Evolutionary conservation across 129 eudicot genomes (phyloP).

Genomic region (Artemisia argyi): DNA sequence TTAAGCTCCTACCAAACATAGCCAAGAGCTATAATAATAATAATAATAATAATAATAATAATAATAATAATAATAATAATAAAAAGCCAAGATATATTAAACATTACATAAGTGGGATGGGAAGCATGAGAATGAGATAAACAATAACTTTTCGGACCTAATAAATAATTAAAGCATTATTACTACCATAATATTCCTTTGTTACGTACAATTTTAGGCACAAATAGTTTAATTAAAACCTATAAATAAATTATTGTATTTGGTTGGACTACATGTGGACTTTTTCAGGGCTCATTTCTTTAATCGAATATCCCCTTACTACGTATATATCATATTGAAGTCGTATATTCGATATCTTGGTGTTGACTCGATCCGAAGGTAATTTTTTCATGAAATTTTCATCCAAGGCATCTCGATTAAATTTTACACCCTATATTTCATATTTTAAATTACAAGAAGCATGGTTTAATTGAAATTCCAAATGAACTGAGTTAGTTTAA

Average conservation of each 20-base stretch:
- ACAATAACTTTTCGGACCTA: constrained; percentile 20
- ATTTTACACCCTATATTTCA: too few species aligned
- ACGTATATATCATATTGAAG: too few species aligned
- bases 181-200: constrained; percentile 13
- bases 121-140: constrained; percentile 25
- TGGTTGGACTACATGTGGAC: constrained; percentile 38
- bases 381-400: too few species aligned
- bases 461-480: too few species aligned
- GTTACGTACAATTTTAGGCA: neutral
- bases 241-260: constrained; percentile 19
- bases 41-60: too few species aligned
- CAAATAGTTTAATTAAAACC: neutral
- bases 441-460: too few species aligned
- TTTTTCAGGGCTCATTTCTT: constrained; percentile 14
- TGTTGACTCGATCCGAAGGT: neutral
- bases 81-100: constrained; percentile 2
- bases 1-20: too few species aligned
- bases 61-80: too few species aligned
- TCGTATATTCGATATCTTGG: neutral
- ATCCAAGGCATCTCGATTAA: too few species aligned
- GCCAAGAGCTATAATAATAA: too few species aligned
- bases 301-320: neutral
- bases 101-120: constrained; percentile 6
- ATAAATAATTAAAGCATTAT: constrained; percentile 16
- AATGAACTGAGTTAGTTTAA: too few species aligned